Conservation (phyloP, 78 protist species). For the Andalucia godoyi region DNA sequence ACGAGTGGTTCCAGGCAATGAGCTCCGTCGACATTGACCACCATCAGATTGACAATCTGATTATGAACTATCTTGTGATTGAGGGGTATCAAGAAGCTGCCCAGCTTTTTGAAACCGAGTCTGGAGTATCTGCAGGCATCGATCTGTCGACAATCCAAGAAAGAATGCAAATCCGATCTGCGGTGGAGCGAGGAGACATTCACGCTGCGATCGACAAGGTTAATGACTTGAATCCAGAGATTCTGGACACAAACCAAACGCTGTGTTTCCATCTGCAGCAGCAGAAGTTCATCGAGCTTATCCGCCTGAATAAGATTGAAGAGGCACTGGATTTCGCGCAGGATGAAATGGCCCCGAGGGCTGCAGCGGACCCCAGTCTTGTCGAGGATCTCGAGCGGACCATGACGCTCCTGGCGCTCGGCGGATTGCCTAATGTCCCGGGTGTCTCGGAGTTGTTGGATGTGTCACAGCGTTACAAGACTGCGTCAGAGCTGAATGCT, state of each 20-base stretch:
- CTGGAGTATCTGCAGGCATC: conserved; percentile 22
- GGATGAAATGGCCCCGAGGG: conserved; percentile 66
- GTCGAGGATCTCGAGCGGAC: conserved; percentile 72
- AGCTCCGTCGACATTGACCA: neutral
- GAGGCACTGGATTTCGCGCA: conserved; percentile 82
- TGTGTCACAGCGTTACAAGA: conserved; percentile 59
- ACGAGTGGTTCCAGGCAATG: too few relatives aligned
- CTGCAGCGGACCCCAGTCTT: conserved; percentile 63
- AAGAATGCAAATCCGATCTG: conserved; percentile 31
- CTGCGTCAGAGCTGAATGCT: conserved; percentile 69
- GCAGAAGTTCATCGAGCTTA: conserved; percentile 75
- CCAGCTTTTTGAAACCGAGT: conserved; percentile 51
- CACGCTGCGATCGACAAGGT: conserved; percentile 61
- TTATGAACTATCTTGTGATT: conserved; percentile 75
- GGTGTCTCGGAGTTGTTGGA: conserved; percentile 3
- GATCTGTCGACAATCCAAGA: conserved; percentile 42
- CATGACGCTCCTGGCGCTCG: conserved; percentile 72
- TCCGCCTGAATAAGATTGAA: conserved; percentile 36
- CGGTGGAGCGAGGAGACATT: conserved; percentile 63
- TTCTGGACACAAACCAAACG: conserved; percentile 55
- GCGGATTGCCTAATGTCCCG: conserved; percentile 42
- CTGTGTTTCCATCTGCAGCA: conserved; percentile 72
- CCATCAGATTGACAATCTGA: conserved; percentile 49
- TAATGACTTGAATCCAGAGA: conserved; percentile 72
- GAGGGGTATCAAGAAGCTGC: conserved; percentile 80